Evolutionary conservation across 1,139 yeast genomes (phyloP).

Genomic region (Taiozyma onychis): DNA sequence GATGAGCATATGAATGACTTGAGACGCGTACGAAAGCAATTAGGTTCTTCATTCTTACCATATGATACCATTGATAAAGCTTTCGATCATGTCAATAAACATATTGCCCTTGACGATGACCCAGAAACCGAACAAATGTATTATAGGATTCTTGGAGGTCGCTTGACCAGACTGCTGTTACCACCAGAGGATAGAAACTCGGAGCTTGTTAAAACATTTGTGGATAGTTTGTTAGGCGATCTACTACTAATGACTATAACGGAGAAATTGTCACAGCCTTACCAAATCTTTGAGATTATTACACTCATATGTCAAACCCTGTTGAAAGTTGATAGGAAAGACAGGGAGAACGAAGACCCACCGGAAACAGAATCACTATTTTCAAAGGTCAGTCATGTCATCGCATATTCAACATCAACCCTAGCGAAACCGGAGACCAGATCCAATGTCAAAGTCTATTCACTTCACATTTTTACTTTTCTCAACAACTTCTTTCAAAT

Average conservation of each 20-base stretch:
- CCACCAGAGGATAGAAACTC: conserved; percentile 36
- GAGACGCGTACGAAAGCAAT: conserved; percentile 20
- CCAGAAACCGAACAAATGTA: conserved; percentile 25
- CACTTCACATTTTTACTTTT: conserved; percentile 14
- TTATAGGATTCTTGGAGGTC: conserved; percentile 29
- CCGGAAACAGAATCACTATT: background rate
- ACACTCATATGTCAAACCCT: conserved; percentile 12
- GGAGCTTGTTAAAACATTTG: conserved; percentile 31
- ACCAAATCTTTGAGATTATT: conserved; percentile 20
- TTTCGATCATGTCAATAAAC: conserved; percentile 38
- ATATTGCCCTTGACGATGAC: conserved; percentile 39
- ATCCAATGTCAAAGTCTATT: background rate
- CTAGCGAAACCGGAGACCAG: background rate
- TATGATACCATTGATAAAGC: conserved; percentile 27
- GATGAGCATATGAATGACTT: conserved; percentile 30
- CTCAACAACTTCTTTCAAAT: conserved; percentile 13
- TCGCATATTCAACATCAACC: conserved; percentile 13
- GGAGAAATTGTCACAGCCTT: conserved; percentile 32
- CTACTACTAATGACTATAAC: conserved; percentile 34
- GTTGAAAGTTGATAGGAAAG: conserved; percentile 2
- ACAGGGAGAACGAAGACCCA: background rate
- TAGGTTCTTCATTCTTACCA: conserved; percentile 25
- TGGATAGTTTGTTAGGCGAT: conserved; percentile 36
- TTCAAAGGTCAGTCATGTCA: conserved; percentile 9
- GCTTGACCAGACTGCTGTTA: conserved; percentile 30